Evolutionary conservation across 2,329 filamentous ascomycete genomes (phyloP).

Genomic region (Colletotrichum chlorophyti): DNA sequence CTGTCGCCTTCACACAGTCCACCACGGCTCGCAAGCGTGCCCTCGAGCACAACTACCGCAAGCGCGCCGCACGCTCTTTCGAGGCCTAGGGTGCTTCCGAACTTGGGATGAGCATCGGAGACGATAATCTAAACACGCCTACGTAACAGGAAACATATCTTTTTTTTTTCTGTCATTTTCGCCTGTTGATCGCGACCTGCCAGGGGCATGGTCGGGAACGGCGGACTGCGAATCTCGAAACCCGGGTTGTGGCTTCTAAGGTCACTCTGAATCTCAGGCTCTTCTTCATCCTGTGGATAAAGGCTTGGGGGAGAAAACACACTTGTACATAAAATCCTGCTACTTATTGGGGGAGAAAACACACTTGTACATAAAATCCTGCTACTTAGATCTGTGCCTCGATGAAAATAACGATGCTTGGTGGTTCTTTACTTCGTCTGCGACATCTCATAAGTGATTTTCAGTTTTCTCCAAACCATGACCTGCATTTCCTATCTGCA

Average conservation of each 20-base stretch:
- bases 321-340: constrained; percentile 25
- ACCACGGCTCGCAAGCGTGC: constrained; percentile 66
- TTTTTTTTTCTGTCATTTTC: background rate
- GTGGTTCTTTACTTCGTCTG: constrained; percentile 7
- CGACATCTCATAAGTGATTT: background rate
- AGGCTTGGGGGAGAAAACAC: no score
- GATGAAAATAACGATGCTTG: constrained; percentile 25
- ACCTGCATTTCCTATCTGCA: background rate
- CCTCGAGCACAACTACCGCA: constrained; percentile 55
- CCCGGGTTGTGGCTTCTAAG: no score
- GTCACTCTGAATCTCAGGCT: no score
- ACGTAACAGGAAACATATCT: background rate
- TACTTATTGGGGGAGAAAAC: constrained; percentile 7
- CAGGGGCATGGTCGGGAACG: constrained; percentile 1
- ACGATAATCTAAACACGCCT: background rate
- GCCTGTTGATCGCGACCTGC: background rate
- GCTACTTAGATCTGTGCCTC: constrained; percentile 3
- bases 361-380: constrained; percentile 18
- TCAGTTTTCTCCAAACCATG: no score
- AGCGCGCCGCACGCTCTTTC: constrained; percentile 38
- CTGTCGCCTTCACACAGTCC: constrained; percentile 69
- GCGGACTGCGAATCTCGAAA: no score
- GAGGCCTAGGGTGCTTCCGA: constrained; percentile 14
- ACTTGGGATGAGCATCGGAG: constrained; percentile 1
- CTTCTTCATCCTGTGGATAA: no score